Evolutionary conservation across 805 yeast genomes (phyloP).

Genomic region (Maudiozyma bulderi): DNA sequence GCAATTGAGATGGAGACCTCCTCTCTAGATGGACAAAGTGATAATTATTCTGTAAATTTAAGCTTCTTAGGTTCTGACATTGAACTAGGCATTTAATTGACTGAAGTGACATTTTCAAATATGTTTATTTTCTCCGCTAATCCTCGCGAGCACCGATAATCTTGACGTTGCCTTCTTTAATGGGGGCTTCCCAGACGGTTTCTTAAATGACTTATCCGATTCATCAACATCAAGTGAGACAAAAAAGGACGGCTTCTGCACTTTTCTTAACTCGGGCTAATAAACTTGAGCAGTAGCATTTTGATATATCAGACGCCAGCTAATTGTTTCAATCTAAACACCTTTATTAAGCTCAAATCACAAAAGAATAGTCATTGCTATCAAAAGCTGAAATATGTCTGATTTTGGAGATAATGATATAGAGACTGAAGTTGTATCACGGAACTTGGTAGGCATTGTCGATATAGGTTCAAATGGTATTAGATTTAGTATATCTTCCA

Average conservation of each 20-base stretch:
- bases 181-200: too few relatives aligned
- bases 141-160: too few relatives aligned
- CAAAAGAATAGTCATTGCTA: neutral
- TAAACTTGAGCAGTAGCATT: too few relatives aligned
- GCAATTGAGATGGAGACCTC: neutral
- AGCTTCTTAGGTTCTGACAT: constrained; percentile 16
- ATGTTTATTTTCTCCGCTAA: too few relatives aligned
- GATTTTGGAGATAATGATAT: constrained; percentile 22
- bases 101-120: neutral
- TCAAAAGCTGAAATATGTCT: constrained; percentile 12
- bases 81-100: neutral
- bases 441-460: constrained; percentile 54
- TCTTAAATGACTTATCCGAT: too few relatives aligned
- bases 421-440: constrained; percentile 48
- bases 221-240: too few relatives aligned
- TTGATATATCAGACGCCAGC: neutral
- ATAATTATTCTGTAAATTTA: constrained; percentile 2
- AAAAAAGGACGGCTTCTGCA: too few relatives aligned
- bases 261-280: too few relatives aligned
- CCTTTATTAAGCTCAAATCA: neutral
- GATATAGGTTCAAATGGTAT: constrained; percentile 75
- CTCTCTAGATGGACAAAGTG: neutral
- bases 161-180: too few relatives aligned
- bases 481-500: constrained; percentile 61
- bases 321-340: neutral